phyloP scores from a whole-genome alignment of 345 rosid species.

The Reutealis trisperma region DNA sequence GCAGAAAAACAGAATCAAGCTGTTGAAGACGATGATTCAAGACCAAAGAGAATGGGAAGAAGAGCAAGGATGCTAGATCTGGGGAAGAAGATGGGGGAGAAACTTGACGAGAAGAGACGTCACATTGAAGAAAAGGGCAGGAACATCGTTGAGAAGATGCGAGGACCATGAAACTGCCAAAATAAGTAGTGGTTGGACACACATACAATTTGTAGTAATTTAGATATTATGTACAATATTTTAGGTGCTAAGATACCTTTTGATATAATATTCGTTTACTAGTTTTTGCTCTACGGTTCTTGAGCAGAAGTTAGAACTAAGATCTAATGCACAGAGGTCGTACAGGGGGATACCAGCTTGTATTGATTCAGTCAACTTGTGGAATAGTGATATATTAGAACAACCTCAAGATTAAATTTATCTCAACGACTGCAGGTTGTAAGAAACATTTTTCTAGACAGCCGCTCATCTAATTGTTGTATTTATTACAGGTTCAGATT shows the following conservation, averaged over 20 bases:
- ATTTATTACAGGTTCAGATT: too few relatives aligned
- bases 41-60: slow-evolving; percentile 61
- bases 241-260: neutral
- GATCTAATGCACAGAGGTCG: neutral
- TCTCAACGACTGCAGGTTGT: neutral
- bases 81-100: slow-evolving; percentile 89
- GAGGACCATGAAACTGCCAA: slow-evolving; percentile 45
- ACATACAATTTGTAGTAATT: neutral
- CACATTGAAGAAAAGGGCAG: slow-evolving; percentile 77
- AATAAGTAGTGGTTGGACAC: neutral
- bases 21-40: slow-evolving; percentile 52
- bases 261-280: neutral
- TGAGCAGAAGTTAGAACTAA: neutral
- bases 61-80: slow-evolving; percentile 76
- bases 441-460: neutral
- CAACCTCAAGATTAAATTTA: neutral
- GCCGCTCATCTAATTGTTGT: too few relatives aligned
- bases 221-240: neutral
- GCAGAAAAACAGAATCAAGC: slow-evolving; percentile 27
- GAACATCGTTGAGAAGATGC: slow-evolving; percentile 84
- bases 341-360: neutral
- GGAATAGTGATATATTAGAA: neutral
- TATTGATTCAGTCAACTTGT: neutral
- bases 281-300: neutral
- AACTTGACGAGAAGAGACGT: slow-evolving; percentile 85